Percentiles rank a stretch among this genome's conserved stretches.
These are phyloP conservation scores for Ascosphaera acerosa DNA, from an alignment of 2,329 filamentous ascomycete species.

Conservation along the genomic window DNA sequence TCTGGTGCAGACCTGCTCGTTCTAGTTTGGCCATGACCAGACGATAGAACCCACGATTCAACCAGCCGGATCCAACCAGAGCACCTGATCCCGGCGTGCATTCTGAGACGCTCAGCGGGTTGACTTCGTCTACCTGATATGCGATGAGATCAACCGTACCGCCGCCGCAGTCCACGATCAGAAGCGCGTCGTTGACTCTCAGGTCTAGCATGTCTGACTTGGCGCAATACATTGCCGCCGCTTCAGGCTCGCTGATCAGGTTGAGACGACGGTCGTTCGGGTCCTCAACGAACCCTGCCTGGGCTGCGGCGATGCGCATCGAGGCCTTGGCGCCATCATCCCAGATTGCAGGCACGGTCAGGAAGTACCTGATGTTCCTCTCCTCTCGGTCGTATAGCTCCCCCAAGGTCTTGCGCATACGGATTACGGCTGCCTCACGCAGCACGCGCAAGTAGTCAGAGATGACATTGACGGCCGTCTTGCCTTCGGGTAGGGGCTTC, in stretches of 20 bases:
- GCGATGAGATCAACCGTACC: conserved; percentile 97
- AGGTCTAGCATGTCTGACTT: conserved; percentile 90
- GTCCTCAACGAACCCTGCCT: conserved; percentile 86
- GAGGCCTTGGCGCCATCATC: conserved; percentile 97
- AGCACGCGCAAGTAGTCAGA: conserved; percentile 98
- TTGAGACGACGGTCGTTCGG: conserved; percentile 95
- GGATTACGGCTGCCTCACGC: conserved; percentile 84
- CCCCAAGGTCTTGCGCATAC: conserved; percentile 84
- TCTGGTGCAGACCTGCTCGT: conserved; percentile 97
- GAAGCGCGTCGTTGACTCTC: conserved; percentile 93
- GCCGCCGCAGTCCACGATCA: conserved; percentile 95
- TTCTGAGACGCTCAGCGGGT: conserved; percentile 87
- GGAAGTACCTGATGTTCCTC: conserved; percentile 89
- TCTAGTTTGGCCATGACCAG: conserved; percentile 92
- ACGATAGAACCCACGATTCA: conserved; percentile 97
- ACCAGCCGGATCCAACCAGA: conserved; percentile 89
- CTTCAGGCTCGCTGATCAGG: conserved; percentile 86
- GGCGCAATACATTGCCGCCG: conserved; percentile 88
- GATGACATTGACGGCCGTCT: conserved; percentile 97
- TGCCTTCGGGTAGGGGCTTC: conserved; percentile 84
- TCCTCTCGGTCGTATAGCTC: conserved; percentile 97
- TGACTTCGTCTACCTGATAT: conserved; percentile 95
- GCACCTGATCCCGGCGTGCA: conserved; percentile 94
- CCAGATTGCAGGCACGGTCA: conserved; percentile 98
- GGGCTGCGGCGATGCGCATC: conserved; percentile 82